These are phyloP conservation scores for Phoenix roebelenii DNA, from an alignment of 176 grass and related monocot genomes.

Conservation along the genomic window DNA sequence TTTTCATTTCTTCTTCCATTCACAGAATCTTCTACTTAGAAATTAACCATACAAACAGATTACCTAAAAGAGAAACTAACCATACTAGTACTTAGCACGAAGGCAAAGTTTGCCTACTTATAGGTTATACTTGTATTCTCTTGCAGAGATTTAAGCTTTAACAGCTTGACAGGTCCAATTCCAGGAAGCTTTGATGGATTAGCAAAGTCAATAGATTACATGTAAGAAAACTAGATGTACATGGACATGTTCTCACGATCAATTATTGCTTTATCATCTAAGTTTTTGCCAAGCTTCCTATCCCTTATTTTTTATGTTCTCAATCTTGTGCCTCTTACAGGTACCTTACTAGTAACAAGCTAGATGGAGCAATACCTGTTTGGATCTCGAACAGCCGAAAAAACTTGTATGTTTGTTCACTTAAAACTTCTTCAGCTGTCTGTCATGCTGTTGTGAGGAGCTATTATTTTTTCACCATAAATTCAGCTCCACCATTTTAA, in stretches of 20 bases:
- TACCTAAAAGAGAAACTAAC: too few species aligned
- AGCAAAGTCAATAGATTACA: neutral
- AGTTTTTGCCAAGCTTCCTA: neutral
- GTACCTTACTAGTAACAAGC: conserved; percentile 13
- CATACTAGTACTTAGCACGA: too few species aligned
- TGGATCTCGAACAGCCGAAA: neutral
- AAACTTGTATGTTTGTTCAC: neutral
- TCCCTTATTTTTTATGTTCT: neutral
- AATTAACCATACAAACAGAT: too few species aligned
- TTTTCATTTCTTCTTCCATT: too few species aligned
- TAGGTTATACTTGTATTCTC: neutral
- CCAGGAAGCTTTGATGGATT: neutral
- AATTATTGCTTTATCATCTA: neutral
- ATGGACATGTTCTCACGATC: neutral
- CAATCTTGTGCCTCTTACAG: neutral
- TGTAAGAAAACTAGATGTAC: neutral
- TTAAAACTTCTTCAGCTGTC: too few species aligned
- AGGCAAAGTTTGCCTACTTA: neutral
- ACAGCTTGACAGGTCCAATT: conserved; percentile 8
- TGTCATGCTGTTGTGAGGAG: too few species aligned
- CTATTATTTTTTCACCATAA: too few species aligned
- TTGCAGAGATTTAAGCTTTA: conserved; percentile 19
- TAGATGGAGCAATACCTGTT: neutral
- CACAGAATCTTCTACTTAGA: too few species aligned
- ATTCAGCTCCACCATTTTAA: too few species aligned